Percentiles rank a stretch among this genome's conserved stretches.
Evolutionary conservation across 345 rosid genomes (phyloP).

Genomic region (Salix brachista): DNA sequence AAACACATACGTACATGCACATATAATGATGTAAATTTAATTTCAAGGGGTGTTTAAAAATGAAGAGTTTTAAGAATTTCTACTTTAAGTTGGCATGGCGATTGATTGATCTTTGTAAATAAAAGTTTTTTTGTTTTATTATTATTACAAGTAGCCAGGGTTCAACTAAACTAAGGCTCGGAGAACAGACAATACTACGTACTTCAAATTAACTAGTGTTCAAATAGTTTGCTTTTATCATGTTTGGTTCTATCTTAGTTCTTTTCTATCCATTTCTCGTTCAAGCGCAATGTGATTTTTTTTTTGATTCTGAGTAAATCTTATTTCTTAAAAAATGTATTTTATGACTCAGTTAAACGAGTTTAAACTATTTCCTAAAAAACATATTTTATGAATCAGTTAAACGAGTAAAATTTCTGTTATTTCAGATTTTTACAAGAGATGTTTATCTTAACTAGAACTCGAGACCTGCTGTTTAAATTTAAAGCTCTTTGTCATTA

Average conservation of each 20-base stretch:
- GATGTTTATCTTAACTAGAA: too few species aligned
- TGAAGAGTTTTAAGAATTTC: not conserved
- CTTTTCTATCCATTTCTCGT: not conserved
- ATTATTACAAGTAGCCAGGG: not conserved
- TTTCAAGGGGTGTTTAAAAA: not conserved
- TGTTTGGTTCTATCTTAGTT: not conserved
- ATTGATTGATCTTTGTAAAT: not conserved
- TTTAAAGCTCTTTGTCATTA: too few species aligned
- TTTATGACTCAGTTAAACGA: too few species aligned
- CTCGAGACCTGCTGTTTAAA: too few species aligned
- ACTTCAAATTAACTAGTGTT: not conserved
- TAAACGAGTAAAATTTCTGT: too few species aligned
- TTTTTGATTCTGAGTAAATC: too few species aligned
- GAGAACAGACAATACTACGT: not conserved
- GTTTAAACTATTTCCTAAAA: too few species aligned
- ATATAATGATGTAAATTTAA: not conserved
- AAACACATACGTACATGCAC: not conserved
- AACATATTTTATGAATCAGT: accelerated
- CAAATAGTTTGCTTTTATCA: not conserved
- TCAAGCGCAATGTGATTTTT: not conserved
- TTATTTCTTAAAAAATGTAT: too few species aligned
- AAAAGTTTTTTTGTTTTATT: not conserved
- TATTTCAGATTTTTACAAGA: too few species aligned
- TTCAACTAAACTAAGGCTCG: not conserved
- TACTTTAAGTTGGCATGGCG: not conserved